Conservation (phyloP, 1,284 basidiomycete genomes). For the Ganoderma multipileum region DNA sequence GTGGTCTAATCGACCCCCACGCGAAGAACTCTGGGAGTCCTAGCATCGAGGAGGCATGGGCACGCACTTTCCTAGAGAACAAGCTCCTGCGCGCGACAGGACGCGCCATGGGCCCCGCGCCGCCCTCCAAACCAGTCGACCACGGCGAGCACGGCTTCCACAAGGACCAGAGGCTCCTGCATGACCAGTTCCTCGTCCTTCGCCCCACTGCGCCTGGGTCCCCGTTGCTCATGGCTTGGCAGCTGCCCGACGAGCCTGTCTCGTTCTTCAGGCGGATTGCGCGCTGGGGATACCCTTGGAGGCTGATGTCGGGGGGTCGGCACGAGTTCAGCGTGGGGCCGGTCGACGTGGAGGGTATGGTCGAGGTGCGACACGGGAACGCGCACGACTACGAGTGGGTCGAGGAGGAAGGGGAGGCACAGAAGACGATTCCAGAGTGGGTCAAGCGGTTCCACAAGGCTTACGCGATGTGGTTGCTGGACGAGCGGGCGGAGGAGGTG, state of each 20-base stretch:
- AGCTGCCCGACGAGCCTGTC: conserved; percentile 8
- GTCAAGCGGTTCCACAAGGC: conserved; percentile 18
- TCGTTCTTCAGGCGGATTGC: conserved; percentile 26
- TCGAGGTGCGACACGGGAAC: conserved; percentile 23
- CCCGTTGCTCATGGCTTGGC: conserved; percentile 23
- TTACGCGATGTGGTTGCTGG: conserved; percentile 27
- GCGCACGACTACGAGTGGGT: conserved; percentile 28
- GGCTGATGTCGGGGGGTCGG: conserved; percentile 28
- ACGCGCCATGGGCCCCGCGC: background rate
- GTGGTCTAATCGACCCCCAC: background rate
- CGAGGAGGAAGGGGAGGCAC: conserved; percentile 20
- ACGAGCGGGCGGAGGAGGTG: conserved; percentile 22
- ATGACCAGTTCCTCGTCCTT: conserved; percentile 13
- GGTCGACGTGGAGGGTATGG: conserved; percentile 21
- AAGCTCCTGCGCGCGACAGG: conserved; percentile 4
- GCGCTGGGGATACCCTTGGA: conserved; percentile 26
- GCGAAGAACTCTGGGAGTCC: background rate
- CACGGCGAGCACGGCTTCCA: conserved; percentile 24
- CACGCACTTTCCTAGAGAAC: conserved; percentile 17
- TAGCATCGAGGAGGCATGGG: conserved; percentile 21
- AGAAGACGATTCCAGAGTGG: conserved; percentile 30
- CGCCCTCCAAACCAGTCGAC: conserved; percentile 1
- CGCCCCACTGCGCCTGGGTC: conserved; percentile 11
- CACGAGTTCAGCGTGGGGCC: conserved; percentile 24
- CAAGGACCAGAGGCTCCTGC: conserved; percentile 15